A percentile compares a stretch with the other conserved stretches of the same genome.
These are phyloP conservation scores for Lindgomyces ingoldianus DNA, from an alignment of 495 filamentous ascomycete genomes.

Conservation along the genomic window DNA sequence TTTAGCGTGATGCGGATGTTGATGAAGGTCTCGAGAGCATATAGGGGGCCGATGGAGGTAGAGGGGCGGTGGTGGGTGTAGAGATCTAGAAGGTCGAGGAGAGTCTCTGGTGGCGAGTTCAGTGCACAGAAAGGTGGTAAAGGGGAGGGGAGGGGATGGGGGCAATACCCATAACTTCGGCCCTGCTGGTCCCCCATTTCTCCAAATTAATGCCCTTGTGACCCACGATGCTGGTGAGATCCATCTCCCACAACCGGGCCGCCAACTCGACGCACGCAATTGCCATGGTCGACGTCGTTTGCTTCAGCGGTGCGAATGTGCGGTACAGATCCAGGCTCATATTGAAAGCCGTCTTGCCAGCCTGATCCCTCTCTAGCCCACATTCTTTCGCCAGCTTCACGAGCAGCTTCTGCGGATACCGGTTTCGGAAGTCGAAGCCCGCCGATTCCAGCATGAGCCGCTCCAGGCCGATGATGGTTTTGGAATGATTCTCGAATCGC, in stretches of 20 bases:
- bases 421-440: slow-evolving; percentile 90
- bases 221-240: slow-evolving; percentile 51
- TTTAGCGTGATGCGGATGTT: slow-evolving; percentile 84
- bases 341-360: slow-evolving; percentile 64
- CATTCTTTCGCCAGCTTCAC: slow-evolving; percentile 68
- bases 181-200: slow-evolving; percentile 62
- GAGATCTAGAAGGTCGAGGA: slow-evolving; percentile 83
- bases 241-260: slow-evolving; percentile 60
- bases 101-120: slow-evolving; percentile 58
- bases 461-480: slow-evolving; percentile 83
- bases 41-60: slow-evolving; percentile 70
- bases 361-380: slow-evolving; percentile 53
- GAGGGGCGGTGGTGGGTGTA: slow-evolving; percentile 75
- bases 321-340: slow-evolving; percentile 87
- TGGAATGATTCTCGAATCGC: slow-evolving; percentile 75
- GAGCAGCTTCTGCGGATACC: slow-evolving; percentile 80
- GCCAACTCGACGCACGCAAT: slow-evolving; percentile 81
- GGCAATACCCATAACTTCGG: slow-evolving; percentile 73
- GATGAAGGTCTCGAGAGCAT: slow-evolving; percentile 74
- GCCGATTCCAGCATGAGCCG: slow-evolving; percentile 90
- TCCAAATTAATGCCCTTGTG: slow-evolving; percentile 49
- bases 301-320: slow-evolving; percentile 89
- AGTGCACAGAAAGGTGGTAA: background rate
- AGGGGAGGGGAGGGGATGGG: too few relatives aligned
- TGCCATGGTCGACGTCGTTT: slow-evolving; percentile 75